Conservation (phyloP, 2,329 filamentous ascomycete species). For the Chrysoporthe puriensis region DNA sequence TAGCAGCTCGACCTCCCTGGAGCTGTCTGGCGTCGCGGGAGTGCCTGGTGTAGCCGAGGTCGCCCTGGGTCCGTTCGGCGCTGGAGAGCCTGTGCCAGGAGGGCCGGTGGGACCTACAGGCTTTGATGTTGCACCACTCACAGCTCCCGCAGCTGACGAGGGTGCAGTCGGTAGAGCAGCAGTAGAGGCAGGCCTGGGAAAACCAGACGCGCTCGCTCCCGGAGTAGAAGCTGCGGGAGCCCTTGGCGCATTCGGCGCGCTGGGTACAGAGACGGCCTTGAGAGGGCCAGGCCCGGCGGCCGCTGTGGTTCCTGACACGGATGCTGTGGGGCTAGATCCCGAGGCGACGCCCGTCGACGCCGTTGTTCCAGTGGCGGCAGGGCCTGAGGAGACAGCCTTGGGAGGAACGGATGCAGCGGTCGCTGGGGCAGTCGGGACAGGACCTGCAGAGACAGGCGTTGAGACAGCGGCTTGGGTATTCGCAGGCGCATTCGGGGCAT, state of each 20-base stretch:
- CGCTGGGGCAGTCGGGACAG: background rate
- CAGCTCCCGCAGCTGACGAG: background rate
- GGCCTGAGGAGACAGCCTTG: background rate
- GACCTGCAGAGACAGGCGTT: conserved; percentile 4
- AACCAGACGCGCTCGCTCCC: background rate
- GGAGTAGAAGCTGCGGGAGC: background rate
- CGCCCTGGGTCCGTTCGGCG: conserved; percentile 12
- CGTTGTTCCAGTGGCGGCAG: background rate
- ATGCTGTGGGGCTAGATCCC: background rate
- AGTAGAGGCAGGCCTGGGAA: background rate
- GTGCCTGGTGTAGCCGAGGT: conserved; percentile 16
- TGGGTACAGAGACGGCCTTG: background rate
- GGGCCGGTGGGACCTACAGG: background rate
- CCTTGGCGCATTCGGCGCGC: background rate
- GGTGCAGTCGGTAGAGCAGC: background rate
- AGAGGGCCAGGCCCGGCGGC: background rate
- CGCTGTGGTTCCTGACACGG: background rate
- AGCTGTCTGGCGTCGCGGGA: conserved; percentile 5
- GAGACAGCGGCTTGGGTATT: background rate
- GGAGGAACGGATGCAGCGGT: background rate
- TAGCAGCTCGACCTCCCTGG: conserved; percentile 31
- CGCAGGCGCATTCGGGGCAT: background rate
- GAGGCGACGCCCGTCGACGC: background rate
- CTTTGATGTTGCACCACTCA: background rate
- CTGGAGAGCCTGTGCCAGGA: background rate